Evolutionary conservation across 1,139 yeast genomes (phyloP), one percentile per base, ranked within the genome.

Genomic region (Suhomyces maxii): DNA sequence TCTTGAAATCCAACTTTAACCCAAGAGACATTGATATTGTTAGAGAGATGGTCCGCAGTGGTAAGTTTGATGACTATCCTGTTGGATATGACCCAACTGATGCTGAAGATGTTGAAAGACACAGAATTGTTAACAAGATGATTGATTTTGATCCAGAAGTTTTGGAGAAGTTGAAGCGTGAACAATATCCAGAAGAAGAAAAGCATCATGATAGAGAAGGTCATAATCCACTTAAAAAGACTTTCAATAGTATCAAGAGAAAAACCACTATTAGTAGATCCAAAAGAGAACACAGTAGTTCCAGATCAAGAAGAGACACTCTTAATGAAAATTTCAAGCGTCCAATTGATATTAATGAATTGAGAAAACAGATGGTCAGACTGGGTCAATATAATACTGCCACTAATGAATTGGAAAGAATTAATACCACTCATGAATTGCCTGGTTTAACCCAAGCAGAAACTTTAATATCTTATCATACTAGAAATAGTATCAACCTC

Each of bases 71-170:
- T 43, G 72, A 69, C 36, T 82, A 76, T 56, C 83, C 83, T 5
- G 64, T 60, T 26, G 81, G 80, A 14, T 82, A 75, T 57, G 86
- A 82, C 60, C 86, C 86, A 32, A 82, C 86, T n/a, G 71, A 78
- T 60, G 53, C 63, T 18, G 71, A 69, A 56, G 76, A 76, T 65
- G 64, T 76, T 47, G 74, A 74, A 55, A 63, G 68, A 61, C 69
- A 74, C 63, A 57, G 79, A 55, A 55, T 75, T 23, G 59, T 74
- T 42, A 64, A 60, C 18, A 65, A 68, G 39, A 61, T 73, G 26
- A 68, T 69, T 38, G 64, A 67, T 12, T 59, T 59, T 8, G 71
- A 71, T 44, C 76, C 77, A 2, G 65, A 64, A 30, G 56, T 69
- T 11, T 60, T 72, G 44, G 69, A 69, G 8, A 64, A 67, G 47